Conservation (phyloP, 2,329 filamentous ascomycete genomes). For the Aspergillus sp. region DNA sequence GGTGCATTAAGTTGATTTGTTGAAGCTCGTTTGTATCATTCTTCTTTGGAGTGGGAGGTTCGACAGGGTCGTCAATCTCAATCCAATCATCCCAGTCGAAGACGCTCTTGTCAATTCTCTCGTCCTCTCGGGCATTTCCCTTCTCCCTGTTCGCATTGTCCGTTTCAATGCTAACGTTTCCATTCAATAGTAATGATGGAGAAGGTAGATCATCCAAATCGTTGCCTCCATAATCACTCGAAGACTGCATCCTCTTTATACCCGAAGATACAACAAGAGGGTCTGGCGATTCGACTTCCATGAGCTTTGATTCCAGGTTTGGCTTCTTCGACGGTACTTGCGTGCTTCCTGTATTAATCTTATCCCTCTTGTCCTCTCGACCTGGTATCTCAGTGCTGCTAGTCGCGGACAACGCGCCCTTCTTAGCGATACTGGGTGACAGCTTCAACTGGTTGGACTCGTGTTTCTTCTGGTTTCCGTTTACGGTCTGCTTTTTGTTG, state of each 20-base stretch:
- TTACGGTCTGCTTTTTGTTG: constrained; percentile 16
- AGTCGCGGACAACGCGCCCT: constrained; percentile 1
- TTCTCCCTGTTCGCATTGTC: neutral
- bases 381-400: neutral
- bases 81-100: constrained; percentile 17
- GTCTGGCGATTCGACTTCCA: neutral
- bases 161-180: neutral
- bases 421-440: constrained; percentile 20
- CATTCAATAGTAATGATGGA: constrained; percentile 24
- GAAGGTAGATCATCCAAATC: constrained; percentile 34
- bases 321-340: neutral
- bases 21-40: neutral
- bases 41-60: constrained; percentile 3
- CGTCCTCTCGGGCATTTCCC: constrained; percentile 1
- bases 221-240: constrained; percentile 29
- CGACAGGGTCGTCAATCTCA: constrained; percentile 11
- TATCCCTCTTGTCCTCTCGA: neutral
- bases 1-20: no score
- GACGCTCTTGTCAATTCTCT: neutral
- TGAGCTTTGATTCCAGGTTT: neutral
- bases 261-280: neutral
- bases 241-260: constrained; percentile 12
- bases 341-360: neutral
- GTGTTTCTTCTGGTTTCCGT: constrained; percentile 15
- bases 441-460: constrained; percentile 23